These are phyloP conservation scores for Rhizopus delemar DNA, from an alignment of 371 early-diverging fungal species.

Conservation along the genomic window DNA sequence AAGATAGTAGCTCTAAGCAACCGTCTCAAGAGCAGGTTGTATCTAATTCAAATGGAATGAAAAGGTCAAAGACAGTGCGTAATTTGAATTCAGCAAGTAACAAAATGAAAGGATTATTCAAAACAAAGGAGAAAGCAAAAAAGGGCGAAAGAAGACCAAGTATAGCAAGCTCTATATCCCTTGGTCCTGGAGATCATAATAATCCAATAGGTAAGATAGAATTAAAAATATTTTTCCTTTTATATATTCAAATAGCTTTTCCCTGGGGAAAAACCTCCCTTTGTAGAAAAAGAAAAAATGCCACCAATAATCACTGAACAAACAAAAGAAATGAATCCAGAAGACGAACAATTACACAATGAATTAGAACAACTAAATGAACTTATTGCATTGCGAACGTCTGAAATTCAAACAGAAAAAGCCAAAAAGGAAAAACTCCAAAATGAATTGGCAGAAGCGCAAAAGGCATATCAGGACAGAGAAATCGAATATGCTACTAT, in stretches of 20 bases:
- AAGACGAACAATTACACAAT: constrained; percentile 17
- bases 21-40: constrained; percentile 5
- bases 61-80: constrained; percentile 36
- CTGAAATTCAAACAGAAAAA: constrained; percentile 37
- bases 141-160: constrained; percentile 9
- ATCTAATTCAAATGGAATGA: constrained; percentile 22
- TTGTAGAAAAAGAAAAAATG: constrained; percentile 5
- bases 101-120: constrained; percentile 31
- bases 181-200: constrained; percentile 16
- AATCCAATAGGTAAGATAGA: constrained; percentile 13
- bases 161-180: constrained; percentile 25
- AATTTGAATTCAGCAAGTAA: constrained; percentile 30
- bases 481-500: constrained; percentile 48
- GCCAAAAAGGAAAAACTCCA: constrained; percentile 37
- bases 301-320: background rate
- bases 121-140: constrained; percentile 15
- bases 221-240: constrained; percentile 2
- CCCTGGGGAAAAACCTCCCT: constrained; percentile 2
- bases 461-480: constrained; percentile 38
- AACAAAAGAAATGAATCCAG: background rate
- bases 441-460: constrained; percentile 33
- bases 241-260: constrained; percentile 2
- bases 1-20: too few species aligned
- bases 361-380: constrained; percentile 44
- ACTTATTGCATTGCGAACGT: constrained; percentile 28